Evolutionary conservation across 495 filamentous ascomycete species (phyloP), one percentile per base, ranked within the genome.

Genomic region (Penicillium salamii): DNA sequence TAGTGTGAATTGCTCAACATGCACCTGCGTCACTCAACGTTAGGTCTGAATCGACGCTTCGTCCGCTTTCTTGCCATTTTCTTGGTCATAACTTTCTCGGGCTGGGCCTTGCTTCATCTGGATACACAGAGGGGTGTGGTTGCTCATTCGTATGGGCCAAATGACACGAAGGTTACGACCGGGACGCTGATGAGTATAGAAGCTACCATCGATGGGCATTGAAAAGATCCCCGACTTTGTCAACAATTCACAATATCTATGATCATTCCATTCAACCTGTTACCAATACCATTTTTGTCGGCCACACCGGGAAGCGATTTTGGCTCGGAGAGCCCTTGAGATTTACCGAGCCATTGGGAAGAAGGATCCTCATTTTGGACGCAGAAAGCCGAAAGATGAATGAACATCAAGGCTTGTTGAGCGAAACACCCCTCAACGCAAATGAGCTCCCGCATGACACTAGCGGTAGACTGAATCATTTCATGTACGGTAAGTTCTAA

Each of bases 401-500:
- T 40, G 58, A 41, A 1, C 42, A 59, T 2, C 59, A 63, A 32
- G 52, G 40, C 29, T 39, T 75, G n/a, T 66, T 74, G 17, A 52
- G 53, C 39, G n/a, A 41, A 0, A 35, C 56, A 6, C 38, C 50
- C n/a, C 57, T 57, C 44, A 49, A 59, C 11, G 46, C 53, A 19
- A 46, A 60, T 3, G 49, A 28, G 21, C 28, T 44, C 2, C 37
- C 46, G 2, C 51, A 13, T 7, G 24, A 53, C 1, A 66, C 70
- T 6, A 56, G 60, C 5, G 72, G 70, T 35, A 65, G 70, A 47
- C 55, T 74, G 3, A 64, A 58, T 34, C 72, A 75, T 57, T 74
- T 68, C 46, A 48, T 74, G 28, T 75, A 69, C 39, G 63, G 58
- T 65, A 41, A 6, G 52, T 49, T 14, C 7, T 7, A 7, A 7